Conservation (phyloP, 2,329 filamentous ascomycete genomes). For the Diaporthe ilicicola region DNA sequence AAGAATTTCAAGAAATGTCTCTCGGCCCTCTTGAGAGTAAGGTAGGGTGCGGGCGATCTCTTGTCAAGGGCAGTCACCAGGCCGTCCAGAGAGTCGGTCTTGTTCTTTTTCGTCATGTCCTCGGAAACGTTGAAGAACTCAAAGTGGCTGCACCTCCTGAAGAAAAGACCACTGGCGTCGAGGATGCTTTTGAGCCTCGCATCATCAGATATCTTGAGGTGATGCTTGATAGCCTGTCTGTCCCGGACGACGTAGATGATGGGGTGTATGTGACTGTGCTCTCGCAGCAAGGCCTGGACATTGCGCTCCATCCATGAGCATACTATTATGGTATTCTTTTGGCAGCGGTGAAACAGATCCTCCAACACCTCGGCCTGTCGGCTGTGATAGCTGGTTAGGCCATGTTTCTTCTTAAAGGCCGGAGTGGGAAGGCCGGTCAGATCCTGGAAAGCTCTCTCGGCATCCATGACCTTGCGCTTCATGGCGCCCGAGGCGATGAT, state of each 20-base stretch:
- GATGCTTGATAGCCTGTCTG: constrained; percentile 68
- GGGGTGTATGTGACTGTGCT: constrained; percentile 71
- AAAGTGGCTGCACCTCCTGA: constrained; percentile 74
- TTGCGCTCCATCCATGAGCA: constrained; percentile 76
- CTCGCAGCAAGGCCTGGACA: constrained; percentile 66
- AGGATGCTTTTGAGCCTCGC: constrained; percentile 67
- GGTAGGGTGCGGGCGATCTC: constrained; percentile 62
- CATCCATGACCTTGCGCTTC: constrained; percentile 73
- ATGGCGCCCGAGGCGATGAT: constrained; percentile 79
- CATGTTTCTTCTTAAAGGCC: constrained; percentile 70
- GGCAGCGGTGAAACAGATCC: constrained; percentile 65
- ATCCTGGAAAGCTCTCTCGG: constrained; percentile 74
- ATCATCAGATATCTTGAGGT: constrained; percentile 65
- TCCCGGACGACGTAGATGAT: constrained; percentile 77
- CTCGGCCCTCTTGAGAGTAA: constrained; percentile 74
- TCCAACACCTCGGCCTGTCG: constrained; percentile 70
- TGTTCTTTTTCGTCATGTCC: constrained; percentile 39
- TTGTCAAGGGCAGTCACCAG: constrained; percentile 44
- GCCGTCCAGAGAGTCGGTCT: constrained; percentile 42
- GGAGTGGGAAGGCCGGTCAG: constrained; percentile 68
- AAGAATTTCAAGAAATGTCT: constrained; percentile 76
- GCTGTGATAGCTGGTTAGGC: constrained; percentile 67
- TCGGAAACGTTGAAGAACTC: constrained; percentile 82
- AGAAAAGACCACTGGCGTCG: constrained; percentile 63
- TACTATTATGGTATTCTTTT: constrained; percentile 72